These are phyloP conservation scores for Nothomitra cinnamomea DNA, from an alignment of 2,329 filamentous ascomycete species.

Conservation along the genomic window DNA sequence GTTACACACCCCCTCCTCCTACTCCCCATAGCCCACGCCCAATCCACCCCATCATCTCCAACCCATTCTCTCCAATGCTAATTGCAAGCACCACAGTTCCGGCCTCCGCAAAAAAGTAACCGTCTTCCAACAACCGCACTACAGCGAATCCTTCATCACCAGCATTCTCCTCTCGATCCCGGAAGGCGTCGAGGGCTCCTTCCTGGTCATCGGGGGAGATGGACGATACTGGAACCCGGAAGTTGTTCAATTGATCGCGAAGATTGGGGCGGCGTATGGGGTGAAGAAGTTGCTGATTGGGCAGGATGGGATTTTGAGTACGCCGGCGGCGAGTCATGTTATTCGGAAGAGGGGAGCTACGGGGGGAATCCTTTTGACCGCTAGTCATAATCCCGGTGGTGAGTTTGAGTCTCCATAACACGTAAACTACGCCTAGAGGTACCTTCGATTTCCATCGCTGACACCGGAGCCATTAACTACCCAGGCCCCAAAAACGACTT, in stretches of 20 bases:
- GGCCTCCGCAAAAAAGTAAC: conserved; percentile 98
- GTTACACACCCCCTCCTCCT: conserved; percentile 5
- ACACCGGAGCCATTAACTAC: neutral
- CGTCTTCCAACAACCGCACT: conserved; percentile 88
- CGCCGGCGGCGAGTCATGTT: conserved; percentile 86
- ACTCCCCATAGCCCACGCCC: conserved; percentile 6
- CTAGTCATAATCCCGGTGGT: conserved; percentile 97
- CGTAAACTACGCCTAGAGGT: no score
- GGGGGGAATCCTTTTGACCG: conserved; percentile 89
- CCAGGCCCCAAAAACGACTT: conserved; percentile 85
- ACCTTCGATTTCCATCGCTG: neutral
- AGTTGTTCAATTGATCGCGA: conserved; percentile 89
- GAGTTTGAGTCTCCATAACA: no score
- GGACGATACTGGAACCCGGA: conserved; percentile 95
- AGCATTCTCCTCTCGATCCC: conserved; percentile 93
- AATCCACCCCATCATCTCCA: no score
- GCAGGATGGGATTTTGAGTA: conserved; percentile 90
- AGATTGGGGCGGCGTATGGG: conserved; percentile 90
- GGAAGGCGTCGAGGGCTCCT: conserved; percentile 73
- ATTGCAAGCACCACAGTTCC: conserved; percentile 41
- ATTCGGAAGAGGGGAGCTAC: conserved; percentile 92
- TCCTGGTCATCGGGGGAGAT: conserved; percentile 93
- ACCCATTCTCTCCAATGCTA: conserved; percentile 6
- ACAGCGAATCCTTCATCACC: conserved; percentile 89
- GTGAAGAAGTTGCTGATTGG: conserved; percentile 98